phyloP scores from a whole-genome alignment of 305 asterid genomes.

The Fraxinus sp. region DNA sequence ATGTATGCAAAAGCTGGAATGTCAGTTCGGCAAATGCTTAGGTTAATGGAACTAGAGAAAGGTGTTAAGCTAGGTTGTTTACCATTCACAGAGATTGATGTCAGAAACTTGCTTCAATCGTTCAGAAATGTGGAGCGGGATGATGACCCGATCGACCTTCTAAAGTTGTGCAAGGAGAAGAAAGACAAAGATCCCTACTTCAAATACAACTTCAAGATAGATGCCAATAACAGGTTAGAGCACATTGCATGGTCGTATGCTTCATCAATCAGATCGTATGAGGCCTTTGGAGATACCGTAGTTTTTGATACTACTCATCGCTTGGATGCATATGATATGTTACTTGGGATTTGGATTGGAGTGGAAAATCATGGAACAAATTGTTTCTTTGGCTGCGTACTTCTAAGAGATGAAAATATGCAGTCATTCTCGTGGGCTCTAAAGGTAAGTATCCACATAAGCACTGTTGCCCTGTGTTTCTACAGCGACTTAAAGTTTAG shows the following conservation, averaged over 20 bases:
- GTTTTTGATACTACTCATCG: constrained; percentile 67
- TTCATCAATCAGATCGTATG: constrained; percentile 48
- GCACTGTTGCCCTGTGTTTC: constrained; percentile 3
- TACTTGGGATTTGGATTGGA: constrained; percentile 67
- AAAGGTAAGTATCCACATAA: constrained; percentile 41
- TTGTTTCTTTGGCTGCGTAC: constrained; percentile 60
- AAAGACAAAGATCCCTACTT: constrained; percentile 59
- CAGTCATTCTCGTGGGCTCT: constrained; percentile 65
- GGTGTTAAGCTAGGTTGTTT: constrained; percentile 59
- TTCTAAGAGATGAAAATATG: constrained; percentile 62
- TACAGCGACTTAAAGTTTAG: not conserved
- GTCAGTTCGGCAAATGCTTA: constrained; percentile 65
- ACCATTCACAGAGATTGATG: constrained; percentile 66
- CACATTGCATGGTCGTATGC: constrained; percentile 58
- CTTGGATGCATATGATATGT: constrained; percentile 64
- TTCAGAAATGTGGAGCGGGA: constrained; percentile 54
- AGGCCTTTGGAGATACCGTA: constrained; percentile 59
- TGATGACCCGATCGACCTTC: constrained; percentile 58
- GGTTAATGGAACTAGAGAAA: constrained; percentile 70
- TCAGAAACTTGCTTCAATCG: constrained; percentile 57
- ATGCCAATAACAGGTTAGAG: constrained; percentile 57
- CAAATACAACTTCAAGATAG: constrained; percentile 49
- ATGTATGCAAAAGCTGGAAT: constrained; percentile 69
- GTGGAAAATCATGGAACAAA: constrained; percentile 57
- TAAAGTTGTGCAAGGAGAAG: constrained; percentile 57